Conservation (phyloP, 106 monocot genomes). For the Dendrobium huoshanense region DNA sequence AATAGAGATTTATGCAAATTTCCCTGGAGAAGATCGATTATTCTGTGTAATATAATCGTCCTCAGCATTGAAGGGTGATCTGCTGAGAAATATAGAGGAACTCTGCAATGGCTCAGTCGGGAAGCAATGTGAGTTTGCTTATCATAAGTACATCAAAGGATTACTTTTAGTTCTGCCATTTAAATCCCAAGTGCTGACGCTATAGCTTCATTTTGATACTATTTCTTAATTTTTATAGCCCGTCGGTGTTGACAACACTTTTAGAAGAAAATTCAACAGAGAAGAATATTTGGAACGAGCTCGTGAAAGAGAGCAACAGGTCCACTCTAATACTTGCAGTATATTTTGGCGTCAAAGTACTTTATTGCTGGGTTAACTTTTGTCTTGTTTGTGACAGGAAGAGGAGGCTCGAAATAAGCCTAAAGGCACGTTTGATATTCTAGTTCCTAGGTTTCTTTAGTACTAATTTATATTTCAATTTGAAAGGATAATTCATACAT, state of each 20-base stretch:
- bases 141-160: not conserved
- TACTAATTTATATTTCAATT: not conserved
- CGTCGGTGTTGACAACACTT: slow-evolving; percentile 89
- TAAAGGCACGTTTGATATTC: slow-evolving; percentile 44
- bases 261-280: slow-evolving; percentile 68
- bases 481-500: not conserved
- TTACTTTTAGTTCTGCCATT: not conserved
- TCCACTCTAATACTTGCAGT: slow-evolving; percentile 5
- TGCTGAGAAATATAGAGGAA: not conserved
- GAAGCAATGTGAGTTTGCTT: slow-evolving; percentile 28
- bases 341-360: not conserved
- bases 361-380: slow-evolving; percentile 1
- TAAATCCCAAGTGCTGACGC: not conserved
- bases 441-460: not conserved
- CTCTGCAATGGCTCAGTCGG: slow-evolving; percentile 31
- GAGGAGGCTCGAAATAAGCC: slow-evolving; percentile 44
- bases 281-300: slow-evolving; percentile 80
- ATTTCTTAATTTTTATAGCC: slow-evolving; percentile 24
- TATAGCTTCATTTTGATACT: not conserved
- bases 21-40: not conserved
- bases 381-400: slow-evolving; percentile 25
- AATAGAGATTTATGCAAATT: not conserved
- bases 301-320: slow-evolving; percentile 62
- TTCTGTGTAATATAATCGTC: not conserved
- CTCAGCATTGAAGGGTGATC: not conserved